Conservation (phyloP, 2,329 filamentous ascomycete species). For the Aaosphaeria arxii region DNA sequence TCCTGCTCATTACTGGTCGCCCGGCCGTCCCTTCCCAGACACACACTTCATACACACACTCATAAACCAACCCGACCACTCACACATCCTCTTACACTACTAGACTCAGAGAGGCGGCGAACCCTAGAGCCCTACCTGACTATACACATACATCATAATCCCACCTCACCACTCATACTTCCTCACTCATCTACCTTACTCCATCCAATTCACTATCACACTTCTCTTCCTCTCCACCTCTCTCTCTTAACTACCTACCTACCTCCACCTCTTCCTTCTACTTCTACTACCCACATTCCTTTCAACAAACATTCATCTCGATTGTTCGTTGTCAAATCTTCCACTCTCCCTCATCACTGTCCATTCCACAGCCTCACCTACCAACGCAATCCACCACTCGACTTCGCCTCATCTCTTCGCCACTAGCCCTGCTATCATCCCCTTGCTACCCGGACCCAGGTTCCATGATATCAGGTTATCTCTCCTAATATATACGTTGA, state of each 20-base stretch:
- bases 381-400: constrained; percentile 1
- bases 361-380: too few relatives aligned
- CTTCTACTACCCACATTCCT: neutral
- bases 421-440: constrained; percentile 5
- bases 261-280: constrained; percentile 1
- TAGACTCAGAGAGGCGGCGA: too few relatives aligned
- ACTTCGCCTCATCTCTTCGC: constrained; percentile 4
- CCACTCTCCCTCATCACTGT: too few relatives aligned
- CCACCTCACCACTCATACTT: neutral
- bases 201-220: constrained; percentile 4
- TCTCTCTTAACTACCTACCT: neutral
- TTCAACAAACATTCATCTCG: too few relatives aligned
- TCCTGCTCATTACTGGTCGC: constrained; percentile 8
- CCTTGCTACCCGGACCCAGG: constrained; percentile 18
- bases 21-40: constrained; percentile 4
- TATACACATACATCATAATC: neutral
- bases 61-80: constrained; percentile 19
- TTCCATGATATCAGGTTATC: constrained; percentile 1
- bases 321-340: too few relatives aligned
- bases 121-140: too few relatives aligned
- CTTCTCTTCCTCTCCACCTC: constrained; percentile 9
- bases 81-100: constrained; percentile 3
- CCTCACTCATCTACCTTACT: neutral
- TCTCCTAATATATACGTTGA: too few relatives aligned
- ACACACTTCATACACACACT: constrained; percentile 5